A percentile compares a stretch with the other conserved stretches of the same genome.
Evolutionary conservation across 169 alveolate genomes (phyloP).

Genomic region (Babesia ovata): DNA sequence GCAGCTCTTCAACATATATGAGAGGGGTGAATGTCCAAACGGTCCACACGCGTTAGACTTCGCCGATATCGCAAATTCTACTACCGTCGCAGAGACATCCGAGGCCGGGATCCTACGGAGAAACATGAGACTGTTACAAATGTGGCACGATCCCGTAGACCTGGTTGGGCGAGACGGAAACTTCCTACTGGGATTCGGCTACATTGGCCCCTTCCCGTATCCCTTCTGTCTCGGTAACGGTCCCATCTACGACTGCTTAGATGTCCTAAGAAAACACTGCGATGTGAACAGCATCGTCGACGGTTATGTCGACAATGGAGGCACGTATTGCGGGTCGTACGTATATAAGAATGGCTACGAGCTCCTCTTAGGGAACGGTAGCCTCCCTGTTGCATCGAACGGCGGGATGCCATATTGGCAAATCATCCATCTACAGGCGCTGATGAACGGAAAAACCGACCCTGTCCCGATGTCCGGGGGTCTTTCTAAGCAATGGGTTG

Average conservation of each 20-base stretch:
- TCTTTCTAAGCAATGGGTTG: constrained; percentile 61
- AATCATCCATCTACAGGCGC: constrained; percentile 37
- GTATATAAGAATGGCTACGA: constrained; percentile 22
- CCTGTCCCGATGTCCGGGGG: constrained; percentile 62
- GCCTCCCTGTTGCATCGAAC: constrained; percentile 59
- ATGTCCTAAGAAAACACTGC: constrained; percentile 30
- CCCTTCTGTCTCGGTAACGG: constrained; percentile 78
- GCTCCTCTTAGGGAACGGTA: constrained; percentile 32
- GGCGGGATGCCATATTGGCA: constrained; percentile 67
- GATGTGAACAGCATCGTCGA: constrained; percentile 50
- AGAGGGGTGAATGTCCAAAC: constrained; percentile 4
- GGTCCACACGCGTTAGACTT: constrained; percentile 48
- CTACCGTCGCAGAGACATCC: constrained; percentile 41
- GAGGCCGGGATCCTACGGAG: constrained; percentile 62
- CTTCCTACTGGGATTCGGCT: constrained; percentile 83
- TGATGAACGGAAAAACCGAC: constrained; percentile 11
- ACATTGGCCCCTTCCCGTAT: constrained; percentile 74
- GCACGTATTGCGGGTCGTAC: constrained; percentile 53
- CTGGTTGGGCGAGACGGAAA: constrained; percentile 85
- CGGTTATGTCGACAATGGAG: constrained; percentile 55
- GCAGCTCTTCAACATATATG: constrained; percentile 24
- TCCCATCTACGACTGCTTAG: constrained; percentile 73
- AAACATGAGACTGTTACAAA: constrained; percentile 66
- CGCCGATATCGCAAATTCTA: constrained; percentile 48
- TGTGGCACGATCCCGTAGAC: constrained; percentile 79